Conservation (phyloP, 1,284 basidiomycete species). For the Irpex sp. region DNA sequence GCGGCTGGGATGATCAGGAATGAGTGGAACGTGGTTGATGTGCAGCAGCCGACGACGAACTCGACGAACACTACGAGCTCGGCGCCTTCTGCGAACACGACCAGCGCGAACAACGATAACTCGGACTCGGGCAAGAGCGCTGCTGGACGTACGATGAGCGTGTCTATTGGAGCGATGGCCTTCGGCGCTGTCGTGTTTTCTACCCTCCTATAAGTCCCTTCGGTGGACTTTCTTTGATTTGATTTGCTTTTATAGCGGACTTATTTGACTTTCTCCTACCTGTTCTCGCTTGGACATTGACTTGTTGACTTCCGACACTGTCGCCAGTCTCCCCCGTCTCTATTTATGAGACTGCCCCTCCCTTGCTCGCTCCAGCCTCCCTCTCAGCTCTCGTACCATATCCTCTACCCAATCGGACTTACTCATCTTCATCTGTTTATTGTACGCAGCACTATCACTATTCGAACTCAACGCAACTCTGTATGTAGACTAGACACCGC, state of each 20-base stretch:
- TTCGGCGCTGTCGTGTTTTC: neutral
- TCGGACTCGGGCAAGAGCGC: neutral
- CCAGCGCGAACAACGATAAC: neutral
- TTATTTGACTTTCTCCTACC: neutral
- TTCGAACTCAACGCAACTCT: too few relatives aligned
- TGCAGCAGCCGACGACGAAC: neutral
- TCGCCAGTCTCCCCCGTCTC: neutral
- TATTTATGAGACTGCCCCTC: neutral
- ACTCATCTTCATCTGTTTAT: too few relatives aligned
- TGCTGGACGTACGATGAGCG: neutral
- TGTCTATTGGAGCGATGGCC: neutral
- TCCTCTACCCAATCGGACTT: too few relatives aligned
- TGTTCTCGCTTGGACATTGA: neutral
- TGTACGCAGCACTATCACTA: too few relatives aligned
- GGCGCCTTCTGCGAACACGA: neutral
- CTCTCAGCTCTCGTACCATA: too few relatives aligned
- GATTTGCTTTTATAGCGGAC: neutral
- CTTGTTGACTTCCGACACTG: neutral
- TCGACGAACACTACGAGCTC: neutral
- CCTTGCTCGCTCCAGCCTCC: too few relatives aligned
- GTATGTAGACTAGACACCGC: too few relatives aligned
- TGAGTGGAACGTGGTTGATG: slow-evolving; percentile 32
- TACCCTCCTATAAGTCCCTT: neutral
- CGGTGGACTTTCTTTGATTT: too few relatives aligned
- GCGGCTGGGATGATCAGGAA: slow-evolving; percentile 58